phyloP scores from a whole-genome alignment of 1,284 basidiomycete genomes.

The Tremellales sp. region DNA sequence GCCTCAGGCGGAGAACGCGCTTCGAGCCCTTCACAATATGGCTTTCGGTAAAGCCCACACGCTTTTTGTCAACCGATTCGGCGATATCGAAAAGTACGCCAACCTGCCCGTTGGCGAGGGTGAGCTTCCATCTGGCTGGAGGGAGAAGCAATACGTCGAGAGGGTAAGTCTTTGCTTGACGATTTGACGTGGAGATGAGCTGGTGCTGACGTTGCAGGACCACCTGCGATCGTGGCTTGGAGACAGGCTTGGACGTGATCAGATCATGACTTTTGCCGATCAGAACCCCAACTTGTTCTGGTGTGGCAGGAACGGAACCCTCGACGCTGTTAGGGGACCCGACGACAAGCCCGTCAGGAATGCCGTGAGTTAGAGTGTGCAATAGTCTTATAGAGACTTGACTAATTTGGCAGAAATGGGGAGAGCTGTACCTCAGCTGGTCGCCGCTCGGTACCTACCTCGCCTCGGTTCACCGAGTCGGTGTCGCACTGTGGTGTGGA shows the following conservation, averaged over 20 bases:
- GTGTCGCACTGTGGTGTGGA: conserved; percentile 95
- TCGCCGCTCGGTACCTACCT: conserved; percentile 93
- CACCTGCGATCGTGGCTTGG: conserved; percentile 94
- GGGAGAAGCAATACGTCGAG: conserved; percentile 66
- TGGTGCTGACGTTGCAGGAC: conserved; percentile 59
- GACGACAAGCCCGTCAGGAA: conserved; percentile 53
- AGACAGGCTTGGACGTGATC: conserved; percentile 88
- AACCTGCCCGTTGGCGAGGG: conserved; percentile 77
- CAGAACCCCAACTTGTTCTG: conserved; percentile 89
- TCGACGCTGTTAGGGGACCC: conserved; percentile 62
- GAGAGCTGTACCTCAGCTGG: conserved; percentile 96
- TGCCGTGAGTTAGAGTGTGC: conserved; percentile 17
- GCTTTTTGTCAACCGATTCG: conserved; percentile 85
- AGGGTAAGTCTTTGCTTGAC: conserved; percentile 55
- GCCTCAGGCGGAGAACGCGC: conserved; percentile 77
- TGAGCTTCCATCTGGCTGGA: conserved; percentile 60
- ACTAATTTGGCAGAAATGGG: conserved; percentile 97
- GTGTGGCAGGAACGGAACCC: conserved; percentile 86
- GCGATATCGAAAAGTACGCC: conserved; percentile 83
- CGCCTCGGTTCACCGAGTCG: conserved; percentile 90
- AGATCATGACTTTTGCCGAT: conserved; percentile 89
- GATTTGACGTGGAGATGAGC: neutral
- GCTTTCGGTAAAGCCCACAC: conserved; percentile 81
- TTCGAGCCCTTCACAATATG: conserved; percentile 75
- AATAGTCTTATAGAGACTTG: conserved; percentile 2